phyloP scores from a whole-genome alignment of 257 asterid genomes.

The Salvia hispanica region DNA sequence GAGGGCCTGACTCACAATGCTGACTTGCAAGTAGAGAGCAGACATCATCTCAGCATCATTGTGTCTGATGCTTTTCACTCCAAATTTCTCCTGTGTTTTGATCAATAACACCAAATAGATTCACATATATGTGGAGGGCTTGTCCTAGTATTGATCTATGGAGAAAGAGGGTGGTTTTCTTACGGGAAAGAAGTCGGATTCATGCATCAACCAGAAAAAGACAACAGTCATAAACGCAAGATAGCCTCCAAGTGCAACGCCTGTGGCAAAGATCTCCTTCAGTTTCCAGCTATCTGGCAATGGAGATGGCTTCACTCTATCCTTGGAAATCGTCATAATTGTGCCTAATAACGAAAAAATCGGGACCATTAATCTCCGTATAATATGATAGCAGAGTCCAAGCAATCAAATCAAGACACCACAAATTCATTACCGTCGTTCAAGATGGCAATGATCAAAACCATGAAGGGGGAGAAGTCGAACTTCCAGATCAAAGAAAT shows the following conservation, averaged over 20 bases:
- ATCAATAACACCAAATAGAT: background rate
- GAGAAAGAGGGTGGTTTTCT: constrained; percentile 14
- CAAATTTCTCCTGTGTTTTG: constrained; percentile 59
- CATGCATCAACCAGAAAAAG: constrained; percentile 76
- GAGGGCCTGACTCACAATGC: constrained; percentile 93
- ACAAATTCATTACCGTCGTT: constrained; percentile 64
- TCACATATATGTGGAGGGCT: background rate
- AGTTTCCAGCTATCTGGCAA: constrained; percentile 95
- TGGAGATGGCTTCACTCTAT: constrained; percentile 94
- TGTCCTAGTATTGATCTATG: background rate
- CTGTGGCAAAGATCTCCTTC: constrained; percentile 85
- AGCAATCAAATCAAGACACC: background rate
- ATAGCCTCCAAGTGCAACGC: constrained; percentile 81
- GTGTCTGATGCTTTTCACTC: constrained; percentile 50
- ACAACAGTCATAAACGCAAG: constrained; percentile 85
- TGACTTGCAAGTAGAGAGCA: constrained; percentile 90
- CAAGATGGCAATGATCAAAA: constrained; percentile 87
- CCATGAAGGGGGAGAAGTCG: constrained; percentile 95
- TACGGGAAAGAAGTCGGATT: constrained; percentile 78
- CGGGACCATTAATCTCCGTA: background rate
- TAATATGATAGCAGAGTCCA: background rate
- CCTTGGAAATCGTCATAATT: constrained; percentile 95
- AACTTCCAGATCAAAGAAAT: constrained; percentile 92
- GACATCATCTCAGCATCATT: constrained; percentile 73
- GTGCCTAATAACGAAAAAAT: constrained; percentile 53